Evolutionary conservation across 2,329 filamentous ascomycete genomes (phyloP).

Genomic region (Apiospora sp.): DNA sequence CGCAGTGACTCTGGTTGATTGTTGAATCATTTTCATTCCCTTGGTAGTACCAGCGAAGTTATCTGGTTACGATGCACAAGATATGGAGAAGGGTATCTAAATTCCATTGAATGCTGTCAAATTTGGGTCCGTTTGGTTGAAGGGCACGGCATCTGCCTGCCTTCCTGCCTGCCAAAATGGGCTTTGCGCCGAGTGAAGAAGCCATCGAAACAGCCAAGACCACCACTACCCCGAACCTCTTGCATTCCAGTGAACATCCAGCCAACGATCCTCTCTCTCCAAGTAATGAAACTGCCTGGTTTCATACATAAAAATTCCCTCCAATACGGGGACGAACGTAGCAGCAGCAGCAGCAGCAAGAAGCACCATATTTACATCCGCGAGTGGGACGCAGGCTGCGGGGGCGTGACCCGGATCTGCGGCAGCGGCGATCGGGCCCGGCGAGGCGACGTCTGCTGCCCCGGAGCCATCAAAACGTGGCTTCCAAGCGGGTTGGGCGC

Average conservation of each 20-base stretch:
- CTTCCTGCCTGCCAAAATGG: not conserved
- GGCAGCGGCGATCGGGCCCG: conserved; percentile 22
- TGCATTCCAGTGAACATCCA: not conserved
- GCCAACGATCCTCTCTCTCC: not conserved
- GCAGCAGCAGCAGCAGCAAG: not conserved
- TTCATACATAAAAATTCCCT: too few species aligned
- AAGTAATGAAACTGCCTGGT: too few species aligned
- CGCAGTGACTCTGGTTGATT: not conserved
- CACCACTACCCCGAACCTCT: not conserved
- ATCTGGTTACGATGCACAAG: not conserved
- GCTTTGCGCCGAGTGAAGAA: not conserved
- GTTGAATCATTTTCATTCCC: not conserved
- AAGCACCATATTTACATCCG: not conserved
- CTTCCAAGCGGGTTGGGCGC: not conserved
- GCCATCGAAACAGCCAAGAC: not conserved
- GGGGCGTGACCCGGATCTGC: conserved; percentile 20
- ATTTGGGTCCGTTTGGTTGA: not conserved
- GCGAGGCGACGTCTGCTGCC: not conserved
- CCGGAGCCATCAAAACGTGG: not conserved
- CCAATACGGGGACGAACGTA: not conserved
- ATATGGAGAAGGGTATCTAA: not conserved
- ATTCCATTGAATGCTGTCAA: not conserved
- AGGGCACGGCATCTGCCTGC: not conserved
- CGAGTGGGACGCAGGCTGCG: not conserved
- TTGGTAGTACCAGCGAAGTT: not conserved